Evolutionary conservation across 176 grass and related monocot species (phyloP), one percentile per base, ranked within the genome.

Genomic region (Elaeis guineensis): DNA sequence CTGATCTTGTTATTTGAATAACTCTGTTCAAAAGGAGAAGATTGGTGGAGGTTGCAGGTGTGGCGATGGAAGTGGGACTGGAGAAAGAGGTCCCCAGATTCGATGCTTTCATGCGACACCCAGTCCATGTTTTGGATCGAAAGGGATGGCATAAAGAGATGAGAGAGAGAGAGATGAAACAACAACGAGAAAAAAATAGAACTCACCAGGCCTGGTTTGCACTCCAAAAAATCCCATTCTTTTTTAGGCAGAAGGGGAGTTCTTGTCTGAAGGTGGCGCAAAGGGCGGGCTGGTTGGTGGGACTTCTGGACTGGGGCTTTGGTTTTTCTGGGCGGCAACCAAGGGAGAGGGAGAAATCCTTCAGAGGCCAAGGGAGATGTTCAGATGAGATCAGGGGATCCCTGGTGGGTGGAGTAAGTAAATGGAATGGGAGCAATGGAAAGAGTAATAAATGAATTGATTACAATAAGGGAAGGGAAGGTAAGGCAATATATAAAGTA

Each of bases 41-140:
- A 4, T 16, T 16, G 21, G 57, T 23, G 15, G 49, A 4, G 63
- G 16, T 39, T 2, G 35, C 2, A 12, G 35, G 11, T 25, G 25
- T 26, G 63, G 21, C 3, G 51, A 17, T 26, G 63, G 49, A 9
- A 30, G 57, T 5, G 57, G 57, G 23, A 30, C 21, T 59, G 57
- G 24, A 17, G 24, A 59, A 59, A 23, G 1, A 59, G 6, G 15
- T 26, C 25, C 16, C 57, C 53, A n/a, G 20, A 19, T 55, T 55
- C 24, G 57, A 59, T 30, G 57, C 23, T 59, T 59, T 25, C 57
- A n/a, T 59, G 57, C 21, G 29, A 30, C 57, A 18, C 57, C 57
- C 3, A 18, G 9, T 16, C 57, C 57, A 59, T 59, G 24, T 5
- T 59, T 25, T 23, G 16, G 53, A 19, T 18, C 17, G 2, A 19